Evolutionary conservation across 352 stramenopile genomes (phyloP), one percentile per base, ranked within the genome.

Genomic region (Phytophthora foliorum): DNA sequence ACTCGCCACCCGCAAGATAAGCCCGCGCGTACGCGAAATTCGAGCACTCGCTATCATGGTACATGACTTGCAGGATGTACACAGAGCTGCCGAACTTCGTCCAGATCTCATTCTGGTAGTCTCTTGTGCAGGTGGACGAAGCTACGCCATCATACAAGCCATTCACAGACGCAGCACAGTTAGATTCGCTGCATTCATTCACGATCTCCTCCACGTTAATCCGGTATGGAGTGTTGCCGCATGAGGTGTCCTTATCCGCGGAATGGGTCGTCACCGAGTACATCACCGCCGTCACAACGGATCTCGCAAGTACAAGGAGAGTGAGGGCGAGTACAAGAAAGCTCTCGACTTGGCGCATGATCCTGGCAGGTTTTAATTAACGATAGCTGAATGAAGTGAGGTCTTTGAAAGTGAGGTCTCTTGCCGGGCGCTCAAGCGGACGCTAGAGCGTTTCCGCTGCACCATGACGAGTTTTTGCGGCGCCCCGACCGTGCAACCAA

Each of bases 251-350:
- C 14, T 36, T 31, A 13, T 58, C 51, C n/a, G 22, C 32, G 17
- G 46, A 46, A 11, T 58, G 22, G 1, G 21, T 58, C 34, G 51
- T 58, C 21, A 58, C 32, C 9, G 32, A 44, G 34, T 58, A 58
- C 6, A 36, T 58, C 11, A 24, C 42, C 11, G 19, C 51, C 14
- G 34, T 6, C 27, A 71, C 39, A 29, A 51, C 8, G 6, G n/a
- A 2, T 19, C 64, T 29, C 13, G 46, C 29, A 45, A 74, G 55
- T 5, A 29, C 0, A 8, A 63, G 21, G 6, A 53, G 10, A 19
- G 14, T 19, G 1, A 92, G 67, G 0, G 76, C 59, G 6, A 88
- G 56, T 29, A 77, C 78, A 7, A 90, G 48, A 19, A 42, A 11
- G 14, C 5, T 42, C 36, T 16, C 36, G 6, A 42, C 11, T 42